Evolutionary conservation across 495 filamentous ascomycete species (phyloP).

Genomic region (Pseudomonodictys pantanalensis): DNA sequence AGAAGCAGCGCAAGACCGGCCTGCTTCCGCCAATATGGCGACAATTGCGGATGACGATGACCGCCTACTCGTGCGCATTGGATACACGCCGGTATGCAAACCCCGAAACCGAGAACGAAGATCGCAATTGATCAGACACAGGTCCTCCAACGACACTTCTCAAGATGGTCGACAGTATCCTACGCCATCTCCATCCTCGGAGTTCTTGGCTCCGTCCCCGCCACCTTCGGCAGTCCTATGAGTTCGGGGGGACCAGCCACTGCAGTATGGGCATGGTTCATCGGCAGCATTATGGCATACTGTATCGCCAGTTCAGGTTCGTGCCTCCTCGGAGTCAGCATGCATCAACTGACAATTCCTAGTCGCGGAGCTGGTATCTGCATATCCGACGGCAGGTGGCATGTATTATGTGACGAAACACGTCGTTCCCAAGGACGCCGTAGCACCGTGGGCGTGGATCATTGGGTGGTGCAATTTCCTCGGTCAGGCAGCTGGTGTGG

Average conservation of each 20-base stretch:
- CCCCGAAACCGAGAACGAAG: slow-evolving; percentile 15
- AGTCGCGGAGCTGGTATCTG: slow-evolving; percentile 55
- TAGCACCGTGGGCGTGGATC: slow-evolving; percentile 51
- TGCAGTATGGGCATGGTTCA: slow-evolving; percentile 70
- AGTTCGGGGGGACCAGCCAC: slow-evolving; percentile 67
- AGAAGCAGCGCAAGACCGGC: slow-evolving; percentile 9
- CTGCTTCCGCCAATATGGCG: slow-evolving; percentile 40
- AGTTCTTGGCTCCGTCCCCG: slow-evolving; percentile 66
- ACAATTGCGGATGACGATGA: slow-evolving; percentile 64
- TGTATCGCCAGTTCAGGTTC: slow-evolving; percentile 62
- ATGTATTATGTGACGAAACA: slow-evolving; percentile 51
- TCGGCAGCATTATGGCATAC: slow-evolving; percentile 66
- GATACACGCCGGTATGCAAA: slow-evolving; percentile 61
- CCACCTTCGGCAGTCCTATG: slow-evolving; percentile 62
- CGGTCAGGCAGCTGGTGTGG: slow-evolving; percentile 62
- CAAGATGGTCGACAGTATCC: slow-evolving; percentile 70
- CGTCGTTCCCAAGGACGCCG: slow-evolving; percentile 45
- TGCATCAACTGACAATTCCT: slow-evolving; percentile 7
- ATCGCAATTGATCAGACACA: slow-evolving; percentile 16
- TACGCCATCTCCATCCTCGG: slow-evolving; percentile 73
- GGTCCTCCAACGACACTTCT: slow-evolving; percentile 67
- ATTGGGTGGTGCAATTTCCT: slow-evolving; percentile 67
- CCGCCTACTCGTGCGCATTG: slow-evolving; percentile 62
- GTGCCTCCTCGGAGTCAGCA: slow-evolving; percentile 1
- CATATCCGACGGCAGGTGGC: slow-evolving; percentile 53